Base-by-base conservation (phyloP, 2,329 filamentous ascomycete genomes). In the Ophiocordyceps camponoti-floridani region DNA sequence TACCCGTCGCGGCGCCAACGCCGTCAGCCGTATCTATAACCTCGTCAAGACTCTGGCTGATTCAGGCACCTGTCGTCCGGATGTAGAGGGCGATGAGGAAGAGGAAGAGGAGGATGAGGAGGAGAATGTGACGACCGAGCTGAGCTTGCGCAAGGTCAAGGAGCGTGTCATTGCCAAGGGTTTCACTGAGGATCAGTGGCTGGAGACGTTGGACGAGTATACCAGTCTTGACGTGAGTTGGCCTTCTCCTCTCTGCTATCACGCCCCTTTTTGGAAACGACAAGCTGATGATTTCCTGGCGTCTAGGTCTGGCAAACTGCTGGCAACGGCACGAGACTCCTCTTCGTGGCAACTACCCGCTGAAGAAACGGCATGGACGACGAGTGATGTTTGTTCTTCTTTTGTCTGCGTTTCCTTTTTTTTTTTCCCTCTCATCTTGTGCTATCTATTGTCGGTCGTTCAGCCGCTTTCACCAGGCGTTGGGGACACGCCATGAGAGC, bases 101-200 rank as follows among this genome's bases (percentile, higher is more conserved):
- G 69, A 70, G 4, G 69, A 71, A n/a, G n/a, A n/a, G n/a, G n/a
- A n/a, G n/a, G n/a, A n/a, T n/a, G n/a, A 71, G 0, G 69, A 70
- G 4, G 69, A 71, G 18, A 68, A 66, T 45, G 58, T 62, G 33
- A 69, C 71, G 14, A 59, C 73, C 18, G 88, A 95, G 62, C 66
- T 98, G 54, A 91, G 82, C 62, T 74, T 98, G 68, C 76, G 83
- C 52, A 83, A 86, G 63, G 85, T 98, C 48, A 77, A 88, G 60
- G 88, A 95, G 63, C 70, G 91, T 51, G 87, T 98, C 28, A 72
- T 96, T 54, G 91, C 88, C 44, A 95, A 94, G 73, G 91, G 91
- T 3, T 98, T 95, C 62, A 98, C 89, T 0, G 82, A 87, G 51
- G 86, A 96, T 62, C 88, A 98, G 62, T 87, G 94, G 66, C 72